phyloP scores from a whole-genome alignment of 129 eudicot genomes.

The Artemisia argyi region DNA sequence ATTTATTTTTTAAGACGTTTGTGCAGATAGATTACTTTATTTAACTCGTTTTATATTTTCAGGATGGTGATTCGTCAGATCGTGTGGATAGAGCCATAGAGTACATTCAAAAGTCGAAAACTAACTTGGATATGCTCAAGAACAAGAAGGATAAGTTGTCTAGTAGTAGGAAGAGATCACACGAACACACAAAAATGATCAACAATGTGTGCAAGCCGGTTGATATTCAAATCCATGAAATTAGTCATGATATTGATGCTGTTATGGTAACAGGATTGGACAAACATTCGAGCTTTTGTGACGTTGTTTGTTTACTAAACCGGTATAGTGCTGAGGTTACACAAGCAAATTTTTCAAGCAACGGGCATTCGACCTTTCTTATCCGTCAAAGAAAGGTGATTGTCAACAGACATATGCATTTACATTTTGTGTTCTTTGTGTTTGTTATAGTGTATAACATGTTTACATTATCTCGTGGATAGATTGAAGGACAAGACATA shows the following conservation, averaged over 20 bases:
- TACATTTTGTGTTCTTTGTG: not conserved
- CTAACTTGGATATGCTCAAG: slow-evolving; percentile 38
- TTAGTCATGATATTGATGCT: slow-evolving; percentile 41
- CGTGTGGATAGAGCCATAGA: slow-evolving; percentile 60
- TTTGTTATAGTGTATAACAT: not conserved
- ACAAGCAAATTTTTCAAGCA: slow-evolving; percentile 39
- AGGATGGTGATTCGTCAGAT: slow-evolving; percentile 49
- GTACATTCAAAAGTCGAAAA: slow-evolving; percentile 52
- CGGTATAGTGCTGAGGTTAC: slow-evolving; percentile 45
- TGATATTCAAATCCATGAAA: slow-evolving; percentile 41
- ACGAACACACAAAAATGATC: not conserved
- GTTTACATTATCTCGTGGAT: not conserved
- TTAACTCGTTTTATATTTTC: slow-evolving; percentile 8
- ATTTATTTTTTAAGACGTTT: not conserved
- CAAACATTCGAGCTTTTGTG: slow-evolving; percentile 28
- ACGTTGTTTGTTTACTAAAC: slow-evolving; percentile 34
- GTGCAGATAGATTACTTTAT: not conserved
- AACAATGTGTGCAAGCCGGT: slow-evolving; percentile 8
- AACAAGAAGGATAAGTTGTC: slow-evolving; percentile 42
- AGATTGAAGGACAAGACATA: slow-evolving; percentile 27
- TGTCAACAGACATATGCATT: not conserved
- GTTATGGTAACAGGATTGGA: slow-evolving; percentile 41
- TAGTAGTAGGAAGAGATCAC: slow-evolving; percentile 27
- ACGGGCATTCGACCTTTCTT: slow-evolving; percentile 46
- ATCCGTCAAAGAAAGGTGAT: slow-evolving; percentile 44